A percentile compares a stretch with the other conserved stretches of the same genome.
Evolutionary conservation across 176 grass and related monocot genomes (phyloP).

Genomic region (Microstegium vimineum): DNA sequence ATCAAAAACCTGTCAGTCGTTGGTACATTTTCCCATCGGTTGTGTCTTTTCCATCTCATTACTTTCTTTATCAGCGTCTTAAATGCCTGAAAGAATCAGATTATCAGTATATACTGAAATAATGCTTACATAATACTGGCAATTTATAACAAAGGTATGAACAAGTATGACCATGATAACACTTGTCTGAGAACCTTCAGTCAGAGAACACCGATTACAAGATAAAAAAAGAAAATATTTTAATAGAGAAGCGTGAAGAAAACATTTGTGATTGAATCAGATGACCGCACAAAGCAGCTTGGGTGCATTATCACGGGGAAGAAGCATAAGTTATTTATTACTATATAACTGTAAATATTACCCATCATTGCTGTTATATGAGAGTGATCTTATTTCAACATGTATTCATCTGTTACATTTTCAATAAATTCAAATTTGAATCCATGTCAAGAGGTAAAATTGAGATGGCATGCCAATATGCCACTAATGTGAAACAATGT

Average conservation of each 20-base stretch:
- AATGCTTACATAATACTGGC: background rate
- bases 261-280: background rate
- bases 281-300: background rate
- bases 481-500: conserved; percentile 23
- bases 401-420: background rate
- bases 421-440: conserved; percentile 12
- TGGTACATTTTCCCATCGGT: background rate
- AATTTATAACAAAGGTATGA: background rate
- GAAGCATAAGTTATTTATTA: background rate
- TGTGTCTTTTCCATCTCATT: conserved; percentile 33
- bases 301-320: background rate
- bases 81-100: conserved; percentile 26
- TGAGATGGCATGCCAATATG: conserved; percentile 4
- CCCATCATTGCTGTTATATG: background rate
- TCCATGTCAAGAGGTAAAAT: conserved; percentile 18
- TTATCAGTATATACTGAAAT: background rate
- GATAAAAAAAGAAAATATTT: background rate
- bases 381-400: conserved; percentile 9
- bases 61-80: conserved; percentile 28
- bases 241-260: background rate
- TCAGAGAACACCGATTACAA: background rate
- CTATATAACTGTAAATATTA: background rate
- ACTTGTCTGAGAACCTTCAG: conserved; percentile 1
- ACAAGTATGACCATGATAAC: background rate
- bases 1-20: conserved; percentile 6